These are phyloP conservation scores for Funneliformis mosseae DNA, from an alignment of 192 early-diverging fungal genomes.

Conservation along the genomic window DNA sequence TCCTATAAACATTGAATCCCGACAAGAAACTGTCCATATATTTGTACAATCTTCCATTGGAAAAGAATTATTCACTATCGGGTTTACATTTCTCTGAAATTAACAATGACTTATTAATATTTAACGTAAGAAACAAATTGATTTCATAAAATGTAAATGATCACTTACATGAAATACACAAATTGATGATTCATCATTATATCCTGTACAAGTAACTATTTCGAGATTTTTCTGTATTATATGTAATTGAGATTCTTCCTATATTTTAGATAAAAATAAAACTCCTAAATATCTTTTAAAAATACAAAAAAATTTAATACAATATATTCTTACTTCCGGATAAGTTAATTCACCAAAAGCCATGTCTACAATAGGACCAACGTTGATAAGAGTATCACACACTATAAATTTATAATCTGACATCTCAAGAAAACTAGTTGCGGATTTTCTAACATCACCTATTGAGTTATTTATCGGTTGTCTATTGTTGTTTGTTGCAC, in stretches of 20 bases:
- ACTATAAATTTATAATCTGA: conserved; percentile 64
- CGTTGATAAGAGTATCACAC: conserved; percentile 75
- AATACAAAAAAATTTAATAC: neutral
- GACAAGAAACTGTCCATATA: conserved; percentile 72
- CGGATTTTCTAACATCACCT: neutral
- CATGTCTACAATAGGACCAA: conserved; percentile 77
- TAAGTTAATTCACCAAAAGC: conserved; percentile 67
- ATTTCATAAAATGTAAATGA: neutral
- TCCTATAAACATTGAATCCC: conserved; percentile 50
- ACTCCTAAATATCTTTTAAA: neutral
- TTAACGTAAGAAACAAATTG: neutral
- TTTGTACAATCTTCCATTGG: conserved; percentile 55
- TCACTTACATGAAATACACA: conserved; percentile 54
- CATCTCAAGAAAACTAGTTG: conserved; percentile 36
- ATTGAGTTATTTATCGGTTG: neutral
- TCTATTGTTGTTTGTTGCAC: neutral
- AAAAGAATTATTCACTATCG: conserved; percentile 48
- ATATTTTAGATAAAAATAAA: neutral
- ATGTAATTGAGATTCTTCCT: conserved; percentile 27
- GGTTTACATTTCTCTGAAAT: conserved; percentile 52
- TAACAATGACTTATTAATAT: neutral
- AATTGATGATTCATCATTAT: conserved; percentile 51
- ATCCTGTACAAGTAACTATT: conserved; percentile 56
- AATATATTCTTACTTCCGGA: conserved; percentile 36
- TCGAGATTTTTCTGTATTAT: conserved; percentile 42